Conservation (phyloP, 257 asterid species). For the Orobanche coerulescens region DNA sequence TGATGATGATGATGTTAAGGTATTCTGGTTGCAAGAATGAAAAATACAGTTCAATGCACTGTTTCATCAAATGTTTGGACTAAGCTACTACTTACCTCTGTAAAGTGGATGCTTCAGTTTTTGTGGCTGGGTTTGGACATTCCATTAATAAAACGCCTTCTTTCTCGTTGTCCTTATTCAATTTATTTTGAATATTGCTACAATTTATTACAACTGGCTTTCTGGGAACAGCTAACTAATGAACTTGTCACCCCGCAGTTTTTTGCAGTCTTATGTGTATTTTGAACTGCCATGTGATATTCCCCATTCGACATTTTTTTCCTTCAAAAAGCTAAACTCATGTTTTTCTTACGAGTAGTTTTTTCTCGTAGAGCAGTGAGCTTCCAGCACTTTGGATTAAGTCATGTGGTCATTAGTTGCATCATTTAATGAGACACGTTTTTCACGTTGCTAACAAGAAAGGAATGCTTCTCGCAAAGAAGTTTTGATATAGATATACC, state of each 20-base stretch:
- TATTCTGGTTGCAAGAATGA: not conserved
- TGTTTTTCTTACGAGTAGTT: not conserved
- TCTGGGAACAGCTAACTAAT: not conserved
- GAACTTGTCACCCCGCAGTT: not conserved
- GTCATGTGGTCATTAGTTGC: not conserved
- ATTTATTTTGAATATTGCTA: not conserved
- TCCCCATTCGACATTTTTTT: not conserved
- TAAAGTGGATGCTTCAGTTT: not conserved
- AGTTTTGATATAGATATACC: not conserved
- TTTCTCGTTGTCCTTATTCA: not conserved
- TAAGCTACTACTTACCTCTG: not conserved
- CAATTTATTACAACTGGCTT: not conserved
- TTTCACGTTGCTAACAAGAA: not conserved
- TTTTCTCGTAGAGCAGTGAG: not conserved
- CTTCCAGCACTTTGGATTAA: not conserved
- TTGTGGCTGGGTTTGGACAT: not conserved
- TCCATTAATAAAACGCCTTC: not conserved
- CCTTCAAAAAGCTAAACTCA: not conserved
- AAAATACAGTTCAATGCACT: not conserved
- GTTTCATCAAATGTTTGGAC: not conserved
- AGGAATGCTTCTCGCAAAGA: not conserved
- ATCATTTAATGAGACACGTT: not conserved
- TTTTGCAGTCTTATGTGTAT: not conserved
- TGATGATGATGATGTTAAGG: too few relatives aligned
- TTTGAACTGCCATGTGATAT: not conserved